Evolutionary conservation across 2,329 filamentous ascomycete genomes (phyloP).

Genomic region (Sclerotinia spermophila): DNA sequence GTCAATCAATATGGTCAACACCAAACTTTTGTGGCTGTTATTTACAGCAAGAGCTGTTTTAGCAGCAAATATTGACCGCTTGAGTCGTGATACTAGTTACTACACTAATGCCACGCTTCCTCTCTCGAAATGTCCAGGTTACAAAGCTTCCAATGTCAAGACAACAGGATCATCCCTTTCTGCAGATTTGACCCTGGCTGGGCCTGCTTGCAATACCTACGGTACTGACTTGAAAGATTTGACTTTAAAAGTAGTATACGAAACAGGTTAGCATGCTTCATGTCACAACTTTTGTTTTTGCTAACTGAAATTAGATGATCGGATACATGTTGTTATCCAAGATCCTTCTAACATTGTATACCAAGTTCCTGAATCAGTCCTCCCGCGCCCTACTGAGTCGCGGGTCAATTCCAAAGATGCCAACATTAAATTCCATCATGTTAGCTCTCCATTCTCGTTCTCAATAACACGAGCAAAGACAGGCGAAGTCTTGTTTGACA

Average conservation of each 20-base stretch:
- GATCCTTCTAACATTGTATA: constrained; percentile 57
- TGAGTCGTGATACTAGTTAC: background rate
- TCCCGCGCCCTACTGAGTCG: constrained; percentile 48
- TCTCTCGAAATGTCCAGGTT: constrained; percentile 47
- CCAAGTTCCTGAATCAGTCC: constrained; percentile 56
- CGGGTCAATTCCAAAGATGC: constrained; percentile 37
- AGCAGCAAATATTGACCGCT: background rate
- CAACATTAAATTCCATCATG: constrained; percentile 50
- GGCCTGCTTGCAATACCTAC: constrained; percentile 57
- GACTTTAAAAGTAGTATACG: constrained; percentile 57
- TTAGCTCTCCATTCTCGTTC: constrained; percentile 58
- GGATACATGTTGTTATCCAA: constrained; percentile 62
- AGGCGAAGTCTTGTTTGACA: constrained; percentile 57
- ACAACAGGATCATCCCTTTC: constrained; percentile 45
- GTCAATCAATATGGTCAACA: background rate
- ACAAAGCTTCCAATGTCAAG: constrained; percentile 48
- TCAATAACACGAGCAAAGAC: constrained; percentile 48
- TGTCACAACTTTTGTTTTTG: constrained; percentile 31
- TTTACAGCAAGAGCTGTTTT: background rate
- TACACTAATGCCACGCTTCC: constrained; percentile 21
- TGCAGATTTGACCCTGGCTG: constrained; percentile 56
- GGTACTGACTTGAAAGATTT: constrained; percentile 54
- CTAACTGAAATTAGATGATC: constrained; percentile 43
- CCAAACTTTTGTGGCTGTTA: constrained; percentile 4
- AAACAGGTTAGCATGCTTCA: constrained; percentile 46